A percentile compares a stretch with the other conserved stretches of the same genome.
These are phyloP conservation scores for Hawksworthiomyces lignivorus DNA, from an alignment of 2,329 filamentous ascomycete genomes.

Conservation along the genomic window DNA sequence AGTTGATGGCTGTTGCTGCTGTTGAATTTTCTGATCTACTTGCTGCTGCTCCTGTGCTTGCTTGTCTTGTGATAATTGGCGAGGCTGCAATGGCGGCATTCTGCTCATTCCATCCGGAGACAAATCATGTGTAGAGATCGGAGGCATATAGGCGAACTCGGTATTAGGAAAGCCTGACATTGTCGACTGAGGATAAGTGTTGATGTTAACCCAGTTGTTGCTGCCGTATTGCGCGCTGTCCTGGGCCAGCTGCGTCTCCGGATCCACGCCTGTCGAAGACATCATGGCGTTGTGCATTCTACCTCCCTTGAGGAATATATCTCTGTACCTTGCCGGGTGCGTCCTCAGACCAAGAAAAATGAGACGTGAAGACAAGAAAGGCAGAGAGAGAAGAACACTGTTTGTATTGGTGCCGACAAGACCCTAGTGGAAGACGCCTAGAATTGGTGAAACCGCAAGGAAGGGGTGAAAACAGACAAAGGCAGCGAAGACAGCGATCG, in stretches of 20 bases:
- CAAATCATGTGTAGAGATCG: constrained; percentile 35
- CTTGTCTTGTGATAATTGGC: constrained; percentile 26
- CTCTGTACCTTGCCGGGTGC: too few relatives aligned
- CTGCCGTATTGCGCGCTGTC: constrained; percentile 26
- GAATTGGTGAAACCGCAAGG: too few relatives aligned
- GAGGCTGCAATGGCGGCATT: constrained; percentile 41
- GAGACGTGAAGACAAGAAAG: too few relatives aligned
- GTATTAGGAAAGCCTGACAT: constrained; percentile 59
- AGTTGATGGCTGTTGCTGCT: constrained; percentile 6
- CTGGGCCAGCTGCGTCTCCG: constrained; percentile 36
- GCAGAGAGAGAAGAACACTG: too few relatives aligned
- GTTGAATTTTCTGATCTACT: constrained; percentile 1
- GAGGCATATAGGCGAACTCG: constrained; percentile 49
- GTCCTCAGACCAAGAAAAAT: too few relatives aligned
- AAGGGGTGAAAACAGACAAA: too few relatives aligned
- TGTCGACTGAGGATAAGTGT: constrained; percentile 59
- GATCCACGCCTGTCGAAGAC: constrained; percentile 37
- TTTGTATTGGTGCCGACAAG: too few relatives aligned
- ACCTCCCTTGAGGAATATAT: too few relatives aligned
- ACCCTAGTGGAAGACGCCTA: too few relatives aligned
- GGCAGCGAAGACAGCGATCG: too few relatives aligned
- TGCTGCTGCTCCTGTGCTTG: constrained; percentile 1
- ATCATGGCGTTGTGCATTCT: constrained; percentile 40
- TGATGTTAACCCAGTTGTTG: constrained; percentile 50
- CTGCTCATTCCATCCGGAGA: constrained; percentile 42